These are phyloP conservation scores for Mollisiaceae sp. DNA, from an alignment of 2,329 filamentous ascomycete genomes.

Conservation along the genomic window DNA sequence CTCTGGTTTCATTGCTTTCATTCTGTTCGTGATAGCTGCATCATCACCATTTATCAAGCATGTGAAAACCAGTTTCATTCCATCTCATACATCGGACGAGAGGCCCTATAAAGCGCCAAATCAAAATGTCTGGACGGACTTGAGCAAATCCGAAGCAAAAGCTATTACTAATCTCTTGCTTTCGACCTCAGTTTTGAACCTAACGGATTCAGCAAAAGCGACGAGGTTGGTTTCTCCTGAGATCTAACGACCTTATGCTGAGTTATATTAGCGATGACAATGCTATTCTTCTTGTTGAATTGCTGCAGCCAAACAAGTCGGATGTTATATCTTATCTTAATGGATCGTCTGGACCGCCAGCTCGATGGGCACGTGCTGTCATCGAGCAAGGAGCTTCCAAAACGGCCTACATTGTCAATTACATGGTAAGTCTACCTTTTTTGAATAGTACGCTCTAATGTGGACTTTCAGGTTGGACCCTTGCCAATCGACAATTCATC, in stretches of 20 bases:
- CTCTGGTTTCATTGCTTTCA: constrained; percentile 14
- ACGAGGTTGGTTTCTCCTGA: constrained; percentile 12
- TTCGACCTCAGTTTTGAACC: constrained; percentile 16
- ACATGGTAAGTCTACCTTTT: constrained; percentile 18
- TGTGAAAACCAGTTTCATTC: constrained; percentile 2
- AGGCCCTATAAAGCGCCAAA: constrained; percentile 12
- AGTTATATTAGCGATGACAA: constrained; percentile 15
- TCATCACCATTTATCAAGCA: constrained; percentile 10
- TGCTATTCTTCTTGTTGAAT: constrained; percentile 23
- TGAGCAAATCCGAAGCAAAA: constrained; percentile 20
- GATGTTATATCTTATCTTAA: constrained; percentile 29
- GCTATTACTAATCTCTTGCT: constrained; percentile 20
- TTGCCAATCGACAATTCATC: constrained; percentile 23
- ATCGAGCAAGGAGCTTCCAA: constrained; percentile 20
- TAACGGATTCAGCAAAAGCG: constrained; percentile 22
- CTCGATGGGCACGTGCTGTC: constrained; percentile 27
- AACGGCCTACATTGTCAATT: constrained; percentile 16
- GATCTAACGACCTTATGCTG: neutral
- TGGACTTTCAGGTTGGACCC: constrained; percentile 25
- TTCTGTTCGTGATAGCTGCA: constrained; percentile 12
- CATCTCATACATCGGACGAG: neutral
- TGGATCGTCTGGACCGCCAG: constrained; percentile 16
- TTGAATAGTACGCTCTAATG: neutral
- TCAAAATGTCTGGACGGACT: constrained; percentile 24
- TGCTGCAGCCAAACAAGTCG: constrained; percentile 32